These are phyloP conservation scores for Mycena filopes DNA, from an alignment of 768 basidiomycete genomes.

Conservation along the genomic window DNA sequence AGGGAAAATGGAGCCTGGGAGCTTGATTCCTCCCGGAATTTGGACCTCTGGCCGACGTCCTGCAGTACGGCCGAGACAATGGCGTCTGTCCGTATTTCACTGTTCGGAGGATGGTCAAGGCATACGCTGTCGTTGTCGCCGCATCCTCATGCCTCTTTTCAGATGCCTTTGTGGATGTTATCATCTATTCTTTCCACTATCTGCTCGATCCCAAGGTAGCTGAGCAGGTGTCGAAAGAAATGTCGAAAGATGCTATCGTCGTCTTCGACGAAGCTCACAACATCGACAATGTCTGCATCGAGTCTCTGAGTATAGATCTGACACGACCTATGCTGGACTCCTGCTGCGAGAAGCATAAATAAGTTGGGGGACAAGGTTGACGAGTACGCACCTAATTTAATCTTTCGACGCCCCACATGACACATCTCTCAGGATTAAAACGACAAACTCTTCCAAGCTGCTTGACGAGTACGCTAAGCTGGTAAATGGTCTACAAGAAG, in stretches of 20 bases:
- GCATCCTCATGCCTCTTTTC: slow-evolving; percentile 24
- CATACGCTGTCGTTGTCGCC: slow-evolving; percentile 2
- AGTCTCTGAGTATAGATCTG: slow-evolving; percentile 96
- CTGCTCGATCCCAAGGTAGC: slow-evolving; percentile 98
- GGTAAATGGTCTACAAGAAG: slow-evolving; percentile 92
- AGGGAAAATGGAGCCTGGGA: slow-evolving; percentile 83
- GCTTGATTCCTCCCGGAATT: slow-evolving; percentile 84
- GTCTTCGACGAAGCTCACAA: slow-evolving; percentile 99
- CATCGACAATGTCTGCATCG: slow-evolving; percentile 99
- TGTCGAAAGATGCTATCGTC: slow-evolving; percentile 97
- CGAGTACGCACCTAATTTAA: slow-evolving; percentile 65
- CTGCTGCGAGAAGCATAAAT: slow-evolving; percentile 87
- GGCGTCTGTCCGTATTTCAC: slow-evolving; percentile 95
- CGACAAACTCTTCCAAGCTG: slow-evolving; percentile 90
- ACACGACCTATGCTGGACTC: slow-evolving; percentile 98
- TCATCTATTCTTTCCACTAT: slow-evolving; percentile 99
- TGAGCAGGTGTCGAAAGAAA: slow-evolving; percentile 97
- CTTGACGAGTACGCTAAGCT: slow-evolving; percentile 97
- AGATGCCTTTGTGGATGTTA: slow-evolving; percentile 97
- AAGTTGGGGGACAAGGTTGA: slow-evolving; percentile 93
- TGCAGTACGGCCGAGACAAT: slow-evolving; percentile 87
- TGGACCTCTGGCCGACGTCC: slow-evolving; percentile 95
- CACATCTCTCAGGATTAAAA: slow-evolving; percentile 81
- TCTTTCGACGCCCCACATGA: background rate
- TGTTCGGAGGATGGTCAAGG: slow-evolving; percentile 89